Base-by-base conservation (phyloP, 345 rosid genomes). In the Eucalyptus sp. region DNA sequence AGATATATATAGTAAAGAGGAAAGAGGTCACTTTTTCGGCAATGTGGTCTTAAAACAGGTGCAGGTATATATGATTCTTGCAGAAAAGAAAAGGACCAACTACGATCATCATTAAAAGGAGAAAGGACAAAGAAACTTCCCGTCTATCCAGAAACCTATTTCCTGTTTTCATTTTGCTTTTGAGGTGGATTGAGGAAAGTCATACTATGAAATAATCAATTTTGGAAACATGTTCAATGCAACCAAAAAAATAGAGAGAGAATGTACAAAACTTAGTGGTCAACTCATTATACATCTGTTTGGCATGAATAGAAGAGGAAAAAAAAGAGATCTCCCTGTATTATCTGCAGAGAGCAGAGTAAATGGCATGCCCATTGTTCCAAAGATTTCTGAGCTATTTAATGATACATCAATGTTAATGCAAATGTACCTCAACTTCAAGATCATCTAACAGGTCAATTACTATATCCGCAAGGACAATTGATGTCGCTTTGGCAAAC, bases 381-480 rank as follows among this genome's bases (percentile, higher is more conserved):
- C 46, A 9, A 52, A 27, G 49, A 46, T 62, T 49, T 87, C 29
- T 48, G 56, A 66, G 58, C 51, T 46, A 87, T 12, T 87, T 13
- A 86, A 86, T 50, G 25, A 86, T 41, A 51, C 46, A 85, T 85
- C 44, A 60, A 86, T 62, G 48, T 49, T 52, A 48, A 37, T 64
- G 37, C 50, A 86, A 88, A 66, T 89, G 68, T 93, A 97, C 99
- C 99, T 98, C 99, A 92, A 95, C 88, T 79, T 96, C 94, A 87
- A 93, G 93, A 94, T 93, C 93, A 88, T 95, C 96, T 62, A 94
- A 91, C 71, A 91, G 52, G 68, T 94, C 95, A n/a, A 98, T 87
- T 8, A 90, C 88, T 92, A 97, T 91, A 93, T 94, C 93, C 29
- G 93, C 95, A 88, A 98, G 95, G 89, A 92, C 85, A 7, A 95